Evolutionary conservation across 345 rosid species (phyloP).

Genomic region (Citrus glauca): DNA sequence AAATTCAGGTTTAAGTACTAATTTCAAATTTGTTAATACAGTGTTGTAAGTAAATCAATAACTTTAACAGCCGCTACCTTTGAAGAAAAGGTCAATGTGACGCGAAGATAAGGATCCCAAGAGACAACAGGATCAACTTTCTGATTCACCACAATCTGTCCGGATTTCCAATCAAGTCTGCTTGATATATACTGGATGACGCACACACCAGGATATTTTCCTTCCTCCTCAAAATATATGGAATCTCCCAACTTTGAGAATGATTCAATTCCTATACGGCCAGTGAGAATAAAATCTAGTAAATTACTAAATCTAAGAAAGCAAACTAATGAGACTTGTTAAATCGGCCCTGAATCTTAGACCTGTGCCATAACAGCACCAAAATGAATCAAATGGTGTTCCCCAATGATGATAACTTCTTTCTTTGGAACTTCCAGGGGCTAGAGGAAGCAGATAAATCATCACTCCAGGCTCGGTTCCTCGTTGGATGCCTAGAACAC

Average conservation of each 20-base stretch:
- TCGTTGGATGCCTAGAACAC: conserved; percentile 49
- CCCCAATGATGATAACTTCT: conserved; percentile 46
- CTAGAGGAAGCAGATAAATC: conserved; percentile 53
- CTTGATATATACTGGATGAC: conserved; percentile 81
- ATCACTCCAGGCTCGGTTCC: conserved; percentile 51
- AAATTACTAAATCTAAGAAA: background rate
- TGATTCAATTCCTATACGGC: conserved; percentile 64
- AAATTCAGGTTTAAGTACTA: background rate
- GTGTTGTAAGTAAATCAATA: background rate
- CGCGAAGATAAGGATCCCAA: conserved; percentile 56
- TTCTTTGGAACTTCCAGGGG: conserved; percentile 42
- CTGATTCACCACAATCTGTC: conserved; percentile 51
- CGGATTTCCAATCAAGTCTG: conserved; percentile 68
- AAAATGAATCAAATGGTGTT: conserved; percentile 33
- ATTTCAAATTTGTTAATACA: no score
- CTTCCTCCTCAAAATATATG: conserved; percentile 81
- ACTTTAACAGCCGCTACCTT: conserved; percentile 23
- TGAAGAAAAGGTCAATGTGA: conserved; percentile 44
- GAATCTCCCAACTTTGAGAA: conserved; percentile 96
- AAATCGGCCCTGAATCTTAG: background rate
- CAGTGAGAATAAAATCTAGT: background rate
- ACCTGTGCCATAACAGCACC: conserved; percentile 71
- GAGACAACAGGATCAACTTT: conserved; percentile 68
- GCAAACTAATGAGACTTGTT: background rate
- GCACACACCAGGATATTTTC: conserved; percentile 57